phyloP scores from a whole-genome alignment of 1,139 yeast species.

The Taphrina pruni region DNA sequence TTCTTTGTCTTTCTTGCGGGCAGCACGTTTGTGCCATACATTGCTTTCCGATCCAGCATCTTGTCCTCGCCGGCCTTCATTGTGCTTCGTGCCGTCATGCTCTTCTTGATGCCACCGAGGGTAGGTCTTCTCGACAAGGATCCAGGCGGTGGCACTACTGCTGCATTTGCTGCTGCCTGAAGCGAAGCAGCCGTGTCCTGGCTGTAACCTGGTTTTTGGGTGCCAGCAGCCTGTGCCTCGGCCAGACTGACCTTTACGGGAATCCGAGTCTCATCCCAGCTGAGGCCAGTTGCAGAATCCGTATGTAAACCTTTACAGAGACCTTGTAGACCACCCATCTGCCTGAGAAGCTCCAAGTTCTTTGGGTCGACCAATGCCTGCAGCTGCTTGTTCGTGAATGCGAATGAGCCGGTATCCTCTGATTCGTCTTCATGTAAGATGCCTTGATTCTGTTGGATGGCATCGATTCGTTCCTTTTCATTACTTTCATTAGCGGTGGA shows the following conservation, averaged over 20 bases:
- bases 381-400: constrained; percentile 51
- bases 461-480: constrained; percentile 17
- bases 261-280: constrained; percentile 46
- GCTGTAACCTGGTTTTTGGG: too few species aligned
- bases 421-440: constrained; percentile 20
- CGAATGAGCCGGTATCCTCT: constrained; percentile 46
- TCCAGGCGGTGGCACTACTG: constrained; percentile 14
- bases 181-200: neutral
- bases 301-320: constrained; percentile 51
- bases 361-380: constrained; percentile 54
- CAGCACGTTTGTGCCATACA: constrained; percentile 71
- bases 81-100: constrained; percentile 32
- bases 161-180: neutral
- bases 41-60: constrained; percentile 52
- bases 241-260: constrained; percentile 43
- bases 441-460: constrained; percentile 1
- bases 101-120: constrained; percentile 19
- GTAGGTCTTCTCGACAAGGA: constrained; percentile 41
- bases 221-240: constrained; percentile 38
- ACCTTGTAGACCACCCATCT: constrained; percentile 51
- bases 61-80: constrained; percentile 37
- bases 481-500: constrained; percentile 4
- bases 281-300: constrained; percentile 50
- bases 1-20: constrained; percentile 74
- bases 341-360: constrained; percentile 52